These are phyloP conservation scores for Paecilomyces niveus DNA, from an alignment of 2,329 filamentous ascomycete genomes.

Conservation along the genomic window DNA sequence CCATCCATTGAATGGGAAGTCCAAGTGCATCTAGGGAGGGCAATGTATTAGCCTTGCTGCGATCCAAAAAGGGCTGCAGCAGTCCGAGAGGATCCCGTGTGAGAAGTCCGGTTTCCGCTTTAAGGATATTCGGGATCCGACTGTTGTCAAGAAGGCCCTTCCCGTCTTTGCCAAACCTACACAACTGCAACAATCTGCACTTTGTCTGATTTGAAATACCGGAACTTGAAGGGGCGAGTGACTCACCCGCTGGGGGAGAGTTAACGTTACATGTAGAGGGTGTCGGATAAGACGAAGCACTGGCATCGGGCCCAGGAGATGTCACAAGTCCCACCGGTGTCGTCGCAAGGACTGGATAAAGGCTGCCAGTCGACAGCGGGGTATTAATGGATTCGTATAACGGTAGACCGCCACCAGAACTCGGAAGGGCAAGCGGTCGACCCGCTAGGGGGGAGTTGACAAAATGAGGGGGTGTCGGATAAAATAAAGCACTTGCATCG, in stretches of 20 bases:
- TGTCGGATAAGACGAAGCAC: constrained; percentile 5
- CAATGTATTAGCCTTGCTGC: constrained; percentile 4
- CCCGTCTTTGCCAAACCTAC: no score
- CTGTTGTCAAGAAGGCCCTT: background rate
- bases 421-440: constrained; percentile 1
- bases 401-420: no score
- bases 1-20: no score
- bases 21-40: background rate
- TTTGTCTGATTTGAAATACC: no score
- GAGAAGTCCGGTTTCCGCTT: constrained; percentile 7
- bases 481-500: constrained; percentile 5
- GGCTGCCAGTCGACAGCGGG: no score
- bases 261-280: constrained; percentile 7
- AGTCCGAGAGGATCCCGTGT: constrained; percentile 3
- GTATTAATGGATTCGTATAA: no score
- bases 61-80: constrained; percentile 7
- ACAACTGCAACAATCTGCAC: no score
- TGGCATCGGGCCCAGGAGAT: background rate
- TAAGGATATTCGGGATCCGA: constrained; percentile 5
- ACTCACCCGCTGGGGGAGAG: constrained; percentile 5
- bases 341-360: no score
- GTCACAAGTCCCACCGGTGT: no score
- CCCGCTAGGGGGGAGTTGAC: constrained; percentile 4
- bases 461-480: constrained; percentile 5
- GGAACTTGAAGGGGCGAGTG: no score